Base-by-base conservation (phyloP, 1,139 yeast genomes). In the Pichia sp. region DNA sequence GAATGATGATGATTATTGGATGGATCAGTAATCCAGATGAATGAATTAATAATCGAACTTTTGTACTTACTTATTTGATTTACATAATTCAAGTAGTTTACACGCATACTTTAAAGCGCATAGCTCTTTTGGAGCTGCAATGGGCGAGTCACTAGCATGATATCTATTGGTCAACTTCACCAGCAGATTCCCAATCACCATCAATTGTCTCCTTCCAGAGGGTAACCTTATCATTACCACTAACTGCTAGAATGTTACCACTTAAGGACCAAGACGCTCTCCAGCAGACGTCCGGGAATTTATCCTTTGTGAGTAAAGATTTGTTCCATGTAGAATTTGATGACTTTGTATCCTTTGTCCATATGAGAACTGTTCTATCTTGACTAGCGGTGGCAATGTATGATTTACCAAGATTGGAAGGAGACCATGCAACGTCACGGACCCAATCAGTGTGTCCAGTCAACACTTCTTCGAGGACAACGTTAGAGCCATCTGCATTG, bases 381-480 rank as follows among this genome's bases (percentile, higher is more conserved):
- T 93, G 98, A 15, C 97, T 88, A 13, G 96, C 97, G 31, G 96
- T 81, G n/a, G 98, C 98, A 53, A 91, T 83, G 59, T 87, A 91
- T 15, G 94, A 77, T 50, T 86, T 83, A 33, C 86, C 74, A 44
- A 91, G 69, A 30, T 85, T 78, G 1, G 94, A 80, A 33, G 97
- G 96, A 14, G 96, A 86, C 98, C 98, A 91, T 7, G 94, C 88
- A 41, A 91, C 96, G 59, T 91, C 99, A 58, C 98, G 77, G 25
- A 91, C 96, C 98, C 98, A 93, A 62, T 91, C 98, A 17, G 85
- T 69, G 59, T 93, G 98, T 29, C 96, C 98, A 48, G 79, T 81
- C 39, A 91, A 71, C 30, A 74, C 72, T 29, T 81, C 79, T 59
- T 91, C 96, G 52, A 79, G 72, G 21, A 70, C 68, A 56, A 84